Evolutionary conservation across 2,329 filamentous ascomycete species (phyloP).

Genomic region (Pyrenochaeta sp.): DNA sequence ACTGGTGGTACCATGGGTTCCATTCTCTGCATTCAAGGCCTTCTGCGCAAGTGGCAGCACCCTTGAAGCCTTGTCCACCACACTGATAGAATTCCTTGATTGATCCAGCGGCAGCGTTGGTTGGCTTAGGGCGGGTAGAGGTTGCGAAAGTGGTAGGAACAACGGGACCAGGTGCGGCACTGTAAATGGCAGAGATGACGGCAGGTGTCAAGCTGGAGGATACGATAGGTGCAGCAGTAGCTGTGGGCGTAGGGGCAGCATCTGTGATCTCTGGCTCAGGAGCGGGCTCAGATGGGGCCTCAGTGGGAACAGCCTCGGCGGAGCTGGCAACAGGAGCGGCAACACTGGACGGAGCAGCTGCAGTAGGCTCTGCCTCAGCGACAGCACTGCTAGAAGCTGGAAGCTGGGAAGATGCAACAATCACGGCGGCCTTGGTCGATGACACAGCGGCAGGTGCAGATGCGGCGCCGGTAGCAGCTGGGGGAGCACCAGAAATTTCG

Average conservation of each 20-base stretch:
- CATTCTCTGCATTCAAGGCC: constrained; percentile 51
- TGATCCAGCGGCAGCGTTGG: constrained; percentile 17
- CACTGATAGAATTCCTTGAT: constrained; percentile 49
- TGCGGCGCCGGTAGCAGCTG: constrained; percentile 27
- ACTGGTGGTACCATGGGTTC: constrained; percentile 60
- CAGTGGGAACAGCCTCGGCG: neutral
- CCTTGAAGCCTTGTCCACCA: constrained; percentile 54
- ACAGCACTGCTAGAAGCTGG: constrained; percentile 3
- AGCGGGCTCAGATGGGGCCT: constrained; percentile 9
- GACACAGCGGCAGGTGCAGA: constrained; percentile 26
- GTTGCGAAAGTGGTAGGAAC: constrained; percentile 34
- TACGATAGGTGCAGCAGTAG: constrained; percentile 3
- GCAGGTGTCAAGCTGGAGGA: constrained; percentile 4
- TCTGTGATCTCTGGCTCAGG: constrained; percentile 6
- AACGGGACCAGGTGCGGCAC: neutral
- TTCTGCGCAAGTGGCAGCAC: constrained; percentile 48
- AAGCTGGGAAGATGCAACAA: constrained; percentile 8
- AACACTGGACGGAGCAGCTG: constrained; percentile 15
- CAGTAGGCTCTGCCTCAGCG: constrained; percentile 9
- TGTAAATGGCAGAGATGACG: neutral
- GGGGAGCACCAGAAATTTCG: constrained; percentile 28
- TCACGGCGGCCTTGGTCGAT: constrained; percentile 19
- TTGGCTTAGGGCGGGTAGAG: constrained; percentile 28
- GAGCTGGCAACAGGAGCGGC: constrained; percentile 13
- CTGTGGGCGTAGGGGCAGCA: constrained; percentile 11